phyloP scores from a whole-genome alignment of 805 yeast genomes.

The Ogataea salicorniae region DNA sequence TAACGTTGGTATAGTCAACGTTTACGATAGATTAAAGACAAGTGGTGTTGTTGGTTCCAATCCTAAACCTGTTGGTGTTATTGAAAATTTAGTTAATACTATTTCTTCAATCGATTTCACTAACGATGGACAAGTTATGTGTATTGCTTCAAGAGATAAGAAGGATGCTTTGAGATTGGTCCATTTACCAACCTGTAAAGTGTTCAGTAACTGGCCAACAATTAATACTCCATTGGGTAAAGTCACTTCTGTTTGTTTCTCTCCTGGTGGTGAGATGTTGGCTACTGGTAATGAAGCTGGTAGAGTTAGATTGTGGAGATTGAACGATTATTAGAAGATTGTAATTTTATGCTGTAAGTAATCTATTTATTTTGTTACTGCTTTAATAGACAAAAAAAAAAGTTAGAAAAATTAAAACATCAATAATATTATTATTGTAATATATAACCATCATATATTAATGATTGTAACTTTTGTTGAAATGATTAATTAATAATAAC shows the following conservation, averaged over 20 bases:
- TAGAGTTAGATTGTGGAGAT: conserved; percentile 79
- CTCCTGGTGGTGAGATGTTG: conserved; percentile 76
- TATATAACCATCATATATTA: too few species aligned
- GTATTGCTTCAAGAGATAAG: conserved; percentile 78
- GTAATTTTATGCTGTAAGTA: neutral
- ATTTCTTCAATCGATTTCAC: conserved; percentile 71
- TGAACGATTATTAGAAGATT: conserved; percentile 64
- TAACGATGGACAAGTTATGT: conserved; percentile 83
- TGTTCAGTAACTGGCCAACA: conserved; percentile 95
- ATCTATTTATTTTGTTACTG: too few species aligned
- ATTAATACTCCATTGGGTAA: conserved; percentile 95
- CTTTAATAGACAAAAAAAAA: too few species aligned
- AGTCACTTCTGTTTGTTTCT: conserved; percentile 74
- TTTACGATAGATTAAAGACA: conserved; percentile 56
- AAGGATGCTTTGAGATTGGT: conserved; percentile 83
- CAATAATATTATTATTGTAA: too few species aligned
- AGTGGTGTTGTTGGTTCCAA: conserved; percentile 8
- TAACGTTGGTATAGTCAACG: conserved; percentile 81
- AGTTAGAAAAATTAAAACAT: too few species aligned
- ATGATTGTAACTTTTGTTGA: too few species aligned
- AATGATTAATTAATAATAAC: too few species aligned
- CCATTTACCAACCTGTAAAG: conserved; percentile 82
- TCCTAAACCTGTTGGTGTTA: conserved; percentile 52
- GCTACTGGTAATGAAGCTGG: conserved; percentile 92
- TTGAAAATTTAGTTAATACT: conserved; percentile 79